A percentile compares a stretch with the other conserved stretches of the same genome.
These are phyloP conservation scores for Nitzschia sp. DNA, from an alignment of 108 stramenopile genomes.

Conservation along the genomic window DNA sequence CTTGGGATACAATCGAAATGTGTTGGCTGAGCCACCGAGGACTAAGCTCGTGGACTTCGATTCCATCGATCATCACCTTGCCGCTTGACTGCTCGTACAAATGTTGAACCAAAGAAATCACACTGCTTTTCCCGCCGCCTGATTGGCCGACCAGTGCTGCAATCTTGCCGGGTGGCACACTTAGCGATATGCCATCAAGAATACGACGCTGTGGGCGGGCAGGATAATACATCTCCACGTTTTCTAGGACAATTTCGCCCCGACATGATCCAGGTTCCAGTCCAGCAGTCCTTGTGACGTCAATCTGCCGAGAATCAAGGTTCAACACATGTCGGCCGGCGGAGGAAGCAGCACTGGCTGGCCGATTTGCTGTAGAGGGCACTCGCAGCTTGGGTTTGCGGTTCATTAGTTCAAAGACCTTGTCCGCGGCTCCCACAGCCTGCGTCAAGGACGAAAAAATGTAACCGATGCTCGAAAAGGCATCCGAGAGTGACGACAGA, in stretches of 20 bases:
- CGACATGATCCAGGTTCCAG: conserved; percentile 39
- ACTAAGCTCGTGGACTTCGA: conserved; percentile 47
- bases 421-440: conserved; percentile 79
- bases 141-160: conserved; percentile 80
- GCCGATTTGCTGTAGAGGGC: neutral
- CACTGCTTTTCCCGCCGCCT: conserved; percentile 80
- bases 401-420: conserved; percentile 76
- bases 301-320: neutral
- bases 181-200: conserved; percentile 52
- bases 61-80: conserved; percentile 53
- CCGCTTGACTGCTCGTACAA: conserved; percentile 75
- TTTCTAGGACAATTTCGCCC: conserved; percentile 47
- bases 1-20: conserved; percentile 83
- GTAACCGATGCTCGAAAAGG: conserved; percentile 58
- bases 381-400: conserved; percentile 42
- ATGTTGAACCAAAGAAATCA: conserved; percentile 70
- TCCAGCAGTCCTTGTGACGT: conserved; percentile 18
- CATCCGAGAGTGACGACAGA: conserved; percentile 52
- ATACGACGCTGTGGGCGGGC: conserved; percentile 59
- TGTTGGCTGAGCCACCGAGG: conserved; percentile 48
- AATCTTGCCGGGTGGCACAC: conserved; percentile 53
- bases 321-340: neutral
- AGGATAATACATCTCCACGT: conserved; percentile 65
- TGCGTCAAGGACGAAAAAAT: conserved; percentile 63
- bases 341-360: neutral